phyloP scores from a whole-genome alignment of 176 grass and related monocot genomes.

The Oryza glaberrima region DNA sequence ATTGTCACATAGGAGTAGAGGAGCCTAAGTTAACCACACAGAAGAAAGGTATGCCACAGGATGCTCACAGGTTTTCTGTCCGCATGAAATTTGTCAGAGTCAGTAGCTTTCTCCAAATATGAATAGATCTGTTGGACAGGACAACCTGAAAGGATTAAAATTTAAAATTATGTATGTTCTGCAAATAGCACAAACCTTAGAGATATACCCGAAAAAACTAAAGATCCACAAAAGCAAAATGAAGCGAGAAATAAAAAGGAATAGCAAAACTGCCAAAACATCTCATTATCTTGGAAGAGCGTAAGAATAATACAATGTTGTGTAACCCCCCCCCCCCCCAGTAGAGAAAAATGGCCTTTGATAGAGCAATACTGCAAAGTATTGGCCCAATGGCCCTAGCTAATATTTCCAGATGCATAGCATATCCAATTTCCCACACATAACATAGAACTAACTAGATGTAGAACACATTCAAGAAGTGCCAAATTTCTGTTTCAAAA shows the following conservation, averaged over 20 bases:
- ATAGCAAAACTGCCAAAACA: not conserved
- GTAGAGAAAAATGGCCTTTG: not conserved
- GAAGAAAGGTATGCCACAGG: conserved; percentile 10
- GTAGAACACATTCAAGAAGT: conserved; percentile 2
- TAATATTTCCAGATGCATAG: conserved; percentile 10
- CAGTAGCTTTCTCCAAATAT: conserved; percentile 41
- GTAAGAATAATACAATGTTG: not conserved
- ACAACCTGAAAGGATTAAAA: conserved; percentile 35
- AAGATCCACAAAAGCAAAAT: not conserved
- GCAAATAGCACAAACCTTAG: conserved; percentile 21
- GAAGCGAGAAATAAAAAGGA: conserved; percentile 7
- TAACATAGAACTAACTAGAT: not conserved
- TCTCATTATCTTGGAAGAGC: conserved; percentile 22
- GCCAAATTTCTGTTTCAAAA: not conserved
- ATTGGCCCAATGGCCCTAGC: conserved; percentile 9
- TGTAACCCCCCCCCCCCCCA: not conserved
- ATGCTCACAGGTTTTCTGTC: conserved; percentile 57
- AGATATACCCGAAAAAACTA: not conserved
- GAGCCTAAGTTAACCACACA: not conserved
- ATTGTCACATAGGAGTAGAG: not conserved
- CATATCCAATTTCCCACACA: not conserved
- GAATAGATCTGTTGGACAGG: conserved; percentile 38
- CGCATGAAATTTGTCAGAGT: conserved; percentile 13
- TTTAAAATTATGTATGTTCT: conserved; percentile 30
- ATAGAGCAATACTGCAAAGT: conserved; percentile 9